Evolutionary conservation across 306 rosid species (phyloP), one percentile per base, ranked within the genome.

Genomic region (Citrullus amarus): DNA sequence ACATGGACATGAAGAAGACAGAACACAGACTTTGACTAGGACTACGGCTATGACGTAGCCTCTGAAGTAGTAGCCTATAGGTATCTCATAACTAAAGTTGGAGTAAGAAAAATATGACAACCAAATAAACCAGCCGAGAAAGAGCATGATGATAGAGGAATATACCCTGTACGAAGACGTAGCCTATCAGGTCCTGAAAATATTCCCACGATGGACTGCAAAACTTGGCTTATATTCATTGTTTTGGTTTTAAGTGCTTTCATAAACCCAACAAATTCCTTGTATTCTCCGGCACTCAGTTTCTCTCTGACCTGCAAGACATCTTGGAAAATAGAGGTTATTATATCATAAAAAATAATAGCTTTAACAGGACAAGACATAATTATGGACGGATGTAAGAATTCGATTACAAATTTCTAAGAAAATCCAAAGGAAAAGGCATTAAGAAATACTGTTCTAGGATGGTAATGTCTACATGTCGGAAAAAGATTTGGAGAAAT

Each of bases 241-340:
- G 89, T 88, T 90, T 94, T 92, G 76, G 92, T 88, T 84, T 92
- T 92, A 10, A 94, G 91, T 54, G 97, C 97, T 84, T 91, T 92
- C 97, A 94, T 92, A 77, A 80, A 88, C 77, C 85, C 85, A 78
- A 92, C 96, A 80, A 92, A 94, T 78, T 89, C 92, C 77, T 78
- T 79, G 83, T 94, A 94, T 80, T 94, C 97, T 9, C 86, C 71
- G 53, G 87, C 75, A 85, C 88, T 87, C 57, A 92, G 97, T 83
- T 89, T 90, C 80, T 87, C 97, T 77, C 85, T 85, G 66, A 92
- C 98, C 98, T 93, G 89, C 59, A 71, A 14, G 76, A 46, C 55
- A 63, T 30, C 56, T 22, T 44, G 55, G 77, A 71, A 71, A 46
- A 13, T 8, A 48, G 6, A 8, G n/a, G 36, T n/a, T 68, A 43